A percentile compares a stretch with the other conserved stretches of the same genome.
Conservation (phyloP, 345 rosid species). For the Eucalyptus pauciflora region DNA sequence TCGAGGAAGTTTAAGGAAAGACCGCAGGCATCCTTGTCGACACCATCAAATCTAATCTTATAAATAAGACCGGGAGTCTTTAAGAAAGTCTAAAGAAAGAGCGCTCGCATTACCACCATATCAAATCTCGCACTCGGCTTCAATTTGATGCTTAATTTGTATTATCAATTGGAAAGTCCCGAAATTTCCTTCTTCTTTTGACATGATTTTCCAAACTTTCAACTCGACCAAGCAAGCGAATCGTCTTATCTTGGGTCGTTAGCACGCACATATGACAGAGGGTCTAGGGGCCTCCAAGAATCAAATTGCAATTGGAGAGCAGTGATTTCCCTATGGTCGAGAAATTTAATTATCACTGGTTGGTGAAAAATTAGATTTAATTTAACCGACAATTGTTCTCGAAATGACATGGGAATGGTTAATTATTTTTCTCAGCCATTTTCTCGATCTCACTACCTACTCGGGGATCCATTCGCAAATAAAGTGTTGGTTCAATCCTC, state of each 20-base stretch:
- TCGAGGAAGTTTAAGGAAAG: neutral
- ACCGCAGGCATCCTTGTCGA: neutral
- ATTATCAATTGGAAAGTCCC: neutral
- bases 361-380: neutral
- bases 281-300: neutral
- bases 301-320: neutral
- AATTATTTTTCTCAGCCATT: neutral
- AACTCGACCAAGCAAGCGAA: neutral
- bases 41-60: neutral
- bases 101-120: neutral
- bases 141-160: neutral
- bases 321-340: neutral
- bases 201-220: neutral
- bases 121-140: accelerated
- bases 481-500: too few species aligned
- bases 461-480: too few species aligned
- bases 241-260: neutral
- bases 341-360: neutral
- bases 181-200: neutral
- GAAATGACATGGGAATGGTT: neutral
- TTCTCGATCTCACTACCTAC: neutral
- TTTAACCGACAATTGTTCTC: neutral
- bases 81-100: neutral
- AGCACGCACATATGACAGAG: neutral
- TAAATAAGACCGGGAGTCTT: neutral